These are phyloP conservation scores for Glebionis coronaria DNA, from an alignment of 129 eudicot species.

Conservation along the genomic window DNA sequence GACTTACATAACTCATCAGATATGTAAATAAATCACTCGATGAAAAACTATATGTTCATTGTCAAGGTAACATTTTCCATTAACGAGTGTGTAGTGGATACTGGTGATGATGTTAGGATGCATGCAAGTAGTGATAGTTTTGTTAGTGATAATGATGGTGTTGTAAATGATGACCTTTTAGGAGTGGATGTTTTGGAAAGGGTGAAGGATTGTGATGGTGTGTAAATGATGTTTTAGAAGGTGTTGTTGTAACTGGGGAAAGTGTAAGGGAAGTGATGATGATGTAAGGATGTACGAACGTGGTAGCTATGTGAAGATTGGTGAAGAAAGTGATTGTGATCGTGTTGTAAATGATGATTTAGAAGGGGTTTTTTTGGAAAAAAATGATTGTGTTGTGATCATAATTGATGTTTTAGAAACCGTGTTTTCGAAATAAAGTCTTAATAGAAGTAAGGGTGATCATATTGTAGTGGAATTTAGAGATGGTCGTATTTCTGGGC, in stretches of 20 bases:
- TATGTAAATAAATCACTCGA: conserved; percentile 33
- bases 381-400: not conserved
- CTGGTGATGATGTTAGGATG: no score
- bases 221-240: not conserved
- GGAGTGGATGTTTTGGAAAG: no score
- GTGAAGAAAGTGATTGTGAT: not conserved
- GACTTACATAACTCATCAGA: conserved; percentile 46
- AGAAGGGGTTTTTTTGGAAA: not conserved
- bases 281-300: not conserved
- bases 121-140: no score
- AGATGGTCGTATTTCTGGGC: no score
- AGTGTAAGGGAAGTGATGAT: no score
- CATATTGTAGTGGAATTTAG: no score
- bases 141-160: no score
- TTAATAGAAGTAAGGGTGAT: conserved; percentile 19
- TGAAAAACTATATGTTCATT: conserved; percentile 29
- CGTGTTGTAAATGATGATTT: not conserved
- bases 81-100: not conserved
- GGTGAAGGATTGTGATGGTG: no score
- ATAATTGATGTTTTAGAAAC: conserved; percentile 1
- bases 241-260: no score
- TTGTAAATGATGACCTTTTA: no score
- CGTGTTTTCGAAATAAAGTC: conserved; percentile 6
- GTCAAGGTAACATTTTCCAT: not conserved
- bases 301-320: no score